Evolutionary conservation across 495 filamentous ascomycete species (phyloP).

Genomic region (Hypomontagnella submonticulosa): DNA sequence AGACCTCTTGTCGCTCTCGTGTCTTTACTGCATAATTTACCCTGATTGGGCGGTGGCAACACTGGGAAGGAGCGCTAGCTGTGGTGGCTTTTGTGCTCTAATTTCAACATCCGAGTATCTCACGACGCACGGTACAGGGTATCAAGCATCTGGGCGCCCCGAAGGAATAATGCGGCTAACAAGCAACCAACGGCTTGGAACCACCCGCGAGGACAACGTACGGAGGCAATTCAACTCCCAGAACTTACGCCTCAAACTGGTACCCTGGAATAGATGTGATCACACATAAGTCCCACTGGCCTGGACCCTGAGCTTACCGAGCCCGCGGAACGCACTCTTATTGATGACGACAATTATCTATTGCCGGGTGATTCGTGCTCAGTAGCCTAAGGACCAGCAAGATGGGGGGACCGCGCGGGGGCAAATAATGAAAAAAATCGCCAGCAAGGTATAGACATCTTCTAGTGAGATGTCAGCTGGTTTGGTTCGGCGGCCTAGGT

Average conservation of each 20-base stretch:
- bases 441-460: conserved; percentile 15
- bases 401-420: conserved; percentile 30
- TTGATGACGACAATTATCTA: conserved; percentile 37
- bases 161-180: conserved; percentile 9
- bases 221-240: not conserved
- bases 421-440: not conserved
- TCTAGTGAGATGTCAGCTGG: conserved; percentile 20
- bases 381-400: conserved; percentile 17
- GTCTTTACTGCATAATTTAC: not conserved
- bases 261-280: conserved; percentile 12
- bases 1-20: too few species aligned
- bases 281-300: conserved; percentile 20
- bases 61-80: conserved; percentile 10
- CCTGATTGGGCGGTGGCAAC: conserved; percentile 20
- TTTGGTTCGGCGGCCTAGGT: conserved; percentile 10
- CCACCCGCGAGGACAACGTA: conserved; percentile 1
- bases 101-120: not conserved
- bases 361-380: conserved; percentile 15
- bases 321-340: conserved; percentile 29
- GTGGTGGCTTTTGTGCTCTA: conserved; percentile 3
- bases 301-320: conserved; percentile 43
- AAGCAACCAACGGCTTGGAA: conserved; percentile 7
- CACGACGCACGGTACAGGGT: not conserved
- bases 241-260: conserved; percentile 13
- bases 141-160: not conserved